Evolutionary conservation across 495 filamentous ascomycete species (phyloP).

Genomic region (Talaromyces wortmannii): DNA sequence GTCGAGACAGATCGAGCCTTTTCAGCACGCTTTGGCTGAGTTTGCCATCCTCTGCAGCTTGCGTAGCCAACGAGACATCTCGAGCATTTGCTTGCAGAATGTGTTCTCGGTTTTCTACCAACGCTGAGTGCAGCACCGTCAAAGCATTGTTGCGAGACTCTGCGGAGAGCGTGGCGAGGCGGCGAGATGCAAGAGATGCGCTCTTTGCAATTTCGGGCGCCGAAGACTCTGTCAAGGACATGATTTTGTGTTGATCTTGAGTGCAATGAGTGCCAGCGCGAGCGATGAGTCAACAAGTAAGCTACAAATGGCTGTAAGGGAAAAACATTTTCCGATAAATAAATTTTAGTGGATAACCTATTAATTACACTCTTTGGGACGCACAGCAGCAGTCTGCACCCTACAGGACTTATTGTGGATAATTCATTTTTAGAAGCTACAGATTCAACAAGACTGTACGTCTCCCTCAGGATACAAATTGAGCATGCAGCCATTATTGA

Average conservation of each 20-base stretch:
- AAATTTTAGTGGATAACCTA: too few species aligned
- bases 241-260: slow-evolving; percentile 15
- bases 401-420: too few species aligned
- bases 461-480: too few species aligned
- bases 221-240: slow-evolving; percentile 72
- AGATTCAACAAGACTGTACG: too few species aligned
- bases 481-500: too few species aligned
- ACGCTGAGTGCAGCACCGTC: slow-evolving; percentile 68
- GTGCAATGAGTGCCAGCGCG: too few species aligned
- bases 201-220: slow-evolving; percentile 59
- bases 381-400: too few species aligned
- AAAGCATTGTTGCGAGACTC: slow-evolving; percentile 74
- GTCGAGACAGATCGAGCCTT: slow-evolving; percentile 74
- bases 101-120: slow-evolving; percentile 56
- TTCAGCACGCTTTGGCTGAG: slow-evolving; percentile 86
- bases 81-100: slow-evolving; percentile 82
- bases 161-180: slow-evolving; percentile 57
- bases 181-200: slow-evolving; percentile 64
- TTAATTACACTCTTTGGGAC: too few species aligned
- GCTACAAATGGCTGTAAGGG: too few species aligned
- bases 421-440: too few species aligned
- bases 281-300: too few species aligned
- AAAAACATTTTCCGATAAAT: too few species aligned
- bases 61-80: slow-evolving; percentile 68
- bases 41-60: slow-evolving; percentile 64